Base-by-base conservation (phyloP, 2,329 filamentous ascomycete species). In the Leptoxyphium fumago region DNA sequence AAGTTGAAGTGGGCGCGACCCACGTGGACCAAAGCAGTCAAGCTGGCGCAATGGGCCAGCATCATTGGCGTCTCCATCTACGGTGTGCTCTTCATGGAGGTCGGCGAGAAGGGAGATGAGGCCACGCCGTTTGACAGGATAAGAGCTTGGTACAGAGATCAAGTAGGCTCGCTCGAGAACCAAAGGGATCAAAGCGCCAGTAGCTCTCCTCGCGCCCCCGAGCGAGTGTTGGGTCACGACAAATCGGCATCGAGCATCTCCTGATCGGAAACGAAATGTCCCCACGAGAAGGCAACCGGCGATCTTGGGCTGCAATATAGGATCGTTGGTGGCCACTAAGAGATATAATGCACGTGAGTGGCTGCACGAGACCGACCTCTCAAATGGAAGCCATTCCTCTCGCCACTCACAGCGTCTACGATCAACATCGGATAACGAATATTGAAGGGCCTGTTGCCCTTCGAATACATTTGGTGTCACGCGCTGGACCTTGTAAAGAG, bases 11-110 rank as follows among this genome's bases (percentile, higher is more conserved):
- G 73, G 57, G 70, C 72, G 36, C 67, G 78, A 17, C 80, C 81
- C 8, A 61, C 64, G 40, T 84, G 79, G 78, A 71, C 74, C 38
- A 84, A 80, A 60, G 70, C 65, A 47, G 67, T 80, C 45, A 77
- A 77, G 61, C 65, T 86, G 49, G 71, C 72, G 41, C 82, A 86
- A 62, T 73, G 78, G 65, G 65, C 62, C 18, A 74, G 68, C 34
- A 70, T 79, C 39, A 66, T 72, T 42, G 73, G 68, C 59, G 71
- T 77, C 29, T 50, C 67, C 9, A 61, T 69, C 18, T 82, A 80
- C 52, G 66, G 71, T 26, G 68, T 79, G 28, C 61, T 82, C 44
- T 81, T 78, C 58, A 70, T 80, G 69, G 75, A 82, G 38, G 46
- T 55, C 9, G 49, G 50, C 29, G 46, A 50, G 29, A 30, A 44